Conservation (phyloP, 1,284 basidiomycete genomes). For the Trichosporon coremiiforme region DNA sequence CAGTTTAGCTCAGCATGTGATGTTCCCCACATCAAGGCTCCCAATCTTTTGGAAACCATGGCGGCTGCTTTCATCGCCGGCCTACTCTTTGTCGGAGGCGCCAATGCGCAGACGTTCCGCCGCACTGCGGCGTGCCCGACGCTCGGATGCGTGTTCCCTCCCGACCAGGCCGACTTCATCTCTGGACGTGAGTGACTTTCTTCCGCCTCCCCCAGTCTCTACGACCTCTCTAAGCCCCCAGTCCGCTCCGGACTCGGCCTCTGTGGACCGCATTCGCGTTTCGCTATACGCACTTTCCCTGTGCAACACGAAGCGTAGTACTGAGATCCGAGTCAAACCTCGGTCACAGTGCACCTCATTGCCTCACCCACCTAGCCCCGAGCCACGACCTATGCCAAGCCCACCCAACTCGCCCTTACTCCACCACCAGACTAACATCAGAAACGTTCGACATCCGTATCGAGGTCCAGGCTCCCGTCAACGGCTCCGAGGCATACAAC, state of each 20-base stretch:
- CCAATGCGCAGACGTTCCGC: conserved; percentile 53
- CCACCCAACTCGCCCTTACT: neutral
- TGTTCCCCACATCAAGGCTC: conserved; percentile 5
- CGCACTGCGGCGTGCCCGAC: conserved; percentile 54
- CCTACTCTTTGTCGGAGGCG: conserved; percentile 35
- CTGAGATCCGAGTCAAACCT: neutral
- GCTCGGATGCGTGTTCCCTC: conserved; percentile 54
- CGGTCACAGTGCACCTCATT: too few relatives aligned
- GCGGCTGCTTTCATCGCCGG: conserved; percentile 26
- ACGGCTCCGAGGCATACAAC: conserved; percentile 56
- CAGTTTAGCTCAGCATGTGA: neutral
- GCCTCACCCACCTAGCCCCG: too few relatives aligned
- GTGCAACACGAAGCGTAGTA: neutral
- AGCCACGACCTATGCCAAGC: neutral
- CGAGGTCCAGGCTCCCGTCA: conserved; percentile 57
- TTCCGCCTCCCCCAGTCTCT: neutral
- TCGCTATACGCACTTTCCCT: too few relatives aligned
- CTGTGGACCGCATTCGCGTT: too few relatives aligned
- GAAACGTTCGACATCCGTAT: conserved; percentile 52
- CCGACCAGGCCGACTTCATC: conserved; percentile 51
- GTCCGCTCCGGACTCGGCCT: neutral
- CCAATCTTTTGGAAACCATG: neutral
- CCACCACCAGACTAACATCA: conserved; percentile 7
- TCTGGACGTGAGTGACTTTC: conserved; percentile 41
- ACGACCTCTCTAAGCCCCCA: neutral